Percentiles rank a stretch among this genome's conserved stretches.
These are phyloP conservation scores for Kwoniella shandongensis DNA, from an alignment of 768 basidiomycete genomes.

Conservation along the genomic window DNA sequence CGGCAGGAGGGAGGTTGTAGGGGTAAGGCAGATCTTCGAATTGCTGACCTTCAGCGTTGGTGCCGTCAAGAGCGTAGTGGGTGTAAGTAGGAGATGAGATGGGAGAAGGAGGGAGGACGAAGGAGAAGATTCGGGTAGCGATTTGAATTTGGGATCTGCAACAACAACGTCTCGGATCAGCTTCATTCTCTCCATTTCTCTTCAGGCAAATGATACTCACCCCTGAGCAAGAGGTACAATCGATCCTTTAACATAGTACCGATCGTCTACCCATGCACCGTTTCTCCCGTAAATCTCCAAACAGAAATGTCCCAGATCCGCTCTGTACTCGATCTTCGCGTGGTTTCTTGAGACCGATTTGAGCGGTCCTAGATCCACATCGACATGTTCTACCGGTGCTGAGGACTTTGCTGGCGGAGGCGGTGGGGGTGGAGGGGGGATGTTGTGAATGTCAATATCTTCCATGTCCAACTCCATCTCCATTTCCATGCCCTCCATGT, in stretches of 20 bases:
- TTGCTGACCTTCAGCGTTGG: slow-evolving; percentile 10
- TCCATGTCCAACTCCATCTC: slow-evolving; percentile 5
- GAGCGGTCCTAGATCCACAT: slow-evolving; percentile 83
- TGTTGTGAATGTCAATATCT: slow-evolving; percentile 1
- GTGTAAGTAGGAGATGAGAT: slow-evolving; percentile 32
- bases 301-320: slow-evolving; percentile 50
- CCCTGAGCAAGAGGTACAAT: slow-evolving; percentile 80
- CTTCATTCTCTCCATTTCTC: not conserved
- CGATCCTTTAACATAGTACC: slow-evolving; percentile 88
- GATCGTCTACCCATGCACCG: slow-evolving; percentile 95
- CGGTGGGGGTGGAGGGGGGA: slow-evolving; percentile 30
- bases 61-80: slow-evolving; percentile 24
- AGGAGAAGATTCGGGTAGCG: slow-evolving; percentile 93
- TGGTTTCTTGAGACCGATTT: slow-evolving; percentile 98
- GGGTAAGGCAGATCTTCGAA: slow-evolving; percentile 42
- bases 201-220: slow-evolving; percentile 56
- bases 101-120: slow-evolving; percentile 78
- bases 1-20: slow-evolving; percentile 35
- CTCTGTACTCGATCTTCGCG: slow-evolving; percentile 72
- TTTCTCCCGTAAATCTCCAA: slow-evolving; percentile 92
- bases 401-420: slow-evolving; percentile 29
- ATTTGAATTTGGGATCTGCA: slow-evolving; percentile 61
- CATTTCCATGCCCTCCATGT: slow-evolving; percentile 6
- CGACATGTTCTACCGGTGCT: slow-evolving; percentile 47
- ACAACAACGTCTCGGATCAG: not conserved